Conservation (phyloP, 768 basidiomycete genomes). For the Pleurotus citrinopileatus region DNA sequence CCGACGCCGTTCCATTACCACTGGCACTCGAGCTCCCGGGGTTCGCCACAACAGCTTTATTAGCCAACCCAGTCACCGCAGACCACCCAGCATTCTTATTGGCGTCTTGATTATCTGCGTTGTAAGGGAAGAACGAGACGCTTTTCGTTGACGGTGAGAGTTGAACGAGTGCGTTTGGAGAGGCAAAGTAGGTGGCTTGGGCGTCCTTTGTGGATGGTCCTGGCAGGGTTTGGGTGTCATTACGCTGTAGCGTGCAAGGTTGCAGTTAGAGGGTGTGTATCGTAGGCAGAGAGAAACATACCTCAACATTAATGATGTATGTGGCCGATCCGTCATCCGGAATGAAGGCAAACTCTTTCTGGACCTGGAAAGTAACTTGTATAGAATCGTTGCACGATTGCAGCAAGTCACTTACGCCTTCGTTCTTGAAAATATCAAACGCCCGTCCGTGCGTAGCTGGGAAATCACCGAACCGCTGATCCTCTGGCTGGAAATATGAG, state of each 20-base stretch:
- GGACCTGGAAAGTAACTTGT: constrained; percentile 38
- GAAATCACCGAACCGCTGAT: constrained; percentile 50
- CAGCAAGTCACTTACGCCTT: constrained; percentile 32
- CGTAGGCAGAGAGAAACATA: constrained; percentile 19
- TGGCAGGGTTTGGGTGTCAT: constrained; percentile 58
- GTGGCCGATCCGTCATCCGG: constrained; percentile 70
- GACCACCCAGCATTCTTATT: constrained; percentile 51
- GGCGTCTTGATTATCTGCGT: constrained; percentile 35
- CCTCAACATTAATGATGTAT: constrained; percentile 72
- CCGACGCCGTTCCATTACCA: not conserved
- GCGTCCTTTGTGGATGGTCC: constrained; percentile 63
- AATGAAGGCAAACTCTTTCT: constrained; percentile 73
- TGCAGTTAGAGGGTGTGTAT: not conserved
- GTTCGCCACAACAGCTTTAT: constrained; percentile 26
- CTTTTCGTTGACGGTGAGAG: constrained; percentile 53
- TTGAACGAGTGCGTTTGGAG: constrained; percentile 61
- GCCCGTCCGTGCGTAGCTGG: constrained; percentile 63
- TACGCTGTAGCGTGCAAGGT: constrained; percentile 38
- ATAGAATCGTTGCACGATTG: not conserved
- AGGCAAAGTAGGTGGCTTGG: constrained; percentile 60
- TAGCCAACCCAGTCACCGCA: constrained; percentile 39
- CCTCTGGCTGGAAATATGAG: constrained; percentile 73
- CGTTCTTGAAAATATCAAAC: constrained; percentile 56
- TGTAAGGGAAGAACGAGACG: constrained; percentile 61
- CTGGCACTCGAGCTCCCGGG: not conserved